These are phyloP conservation scores for Candida hungchunana DNA, from an alignment of 805 yeast species.

Conservation along the genomic window DNA sequence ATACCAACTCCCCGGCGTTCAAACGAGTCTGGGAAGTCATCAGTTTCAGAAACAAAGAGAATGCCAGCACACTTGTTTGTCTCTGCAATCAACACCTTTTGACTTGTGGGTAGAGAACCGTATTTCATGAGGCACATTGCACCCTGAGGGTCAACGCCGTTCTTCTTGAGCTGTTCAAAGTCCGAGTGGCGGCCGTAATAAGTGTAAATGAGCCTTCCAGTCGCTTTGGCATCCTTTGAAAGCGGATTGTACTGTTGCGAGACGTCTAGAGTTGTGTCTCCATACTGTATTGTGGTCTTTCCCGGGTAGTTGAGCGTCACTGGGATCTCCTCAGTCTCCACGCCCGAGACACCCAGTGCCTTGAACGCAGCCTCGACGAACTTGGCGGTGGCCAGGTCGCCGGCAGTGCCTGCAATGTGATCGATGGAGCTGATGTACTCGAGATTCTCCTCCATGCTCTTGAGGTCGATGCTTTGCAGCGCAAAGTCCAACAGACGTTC, in stretches of 20 bases:
- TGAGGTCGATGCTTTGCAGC: conserved; percentile 46
- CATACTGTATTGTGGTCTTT: conserved; percentile 22
- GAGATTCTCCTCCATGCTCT: conserved; percentile 27
- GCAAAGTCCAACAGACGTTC: conserved; percentile 46
- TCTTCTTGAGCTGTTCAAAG: conserved; percentile 36
- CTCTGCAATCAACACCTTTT: conserved; percentile 53
- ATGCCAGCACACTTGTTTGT: conserved; percentile 57
- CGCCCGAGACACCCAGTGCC: conserved; percentile 49
- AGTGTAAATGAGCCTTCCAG: conserved; percentile 54
- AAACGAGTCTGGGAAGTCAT: conserved; percentile 30
- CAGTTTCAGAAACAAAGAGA: conserved; percentile 49
- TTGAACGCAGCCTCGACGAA: conserved; percentile 58
- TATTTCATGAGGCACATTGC: conserved; percentile 58
- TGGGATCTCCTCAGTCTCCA: conserved; percentile 47
- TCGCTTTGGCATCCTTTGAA: conserved; percentile 52
- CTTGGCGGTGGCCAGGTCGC: conserved; percentile 68
- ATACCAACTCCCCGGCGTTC: conserved; percentile 48
- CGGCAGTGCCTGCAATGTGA: conserved; percentile 84
- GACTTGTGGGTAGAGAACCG: conserved; percentile 46
- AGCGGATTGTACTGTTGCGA: conserved; percentile 63
- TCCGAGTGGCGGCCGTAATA: conserved; percentile 64
- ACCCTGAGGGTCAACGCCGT: conserved; percentile 38
- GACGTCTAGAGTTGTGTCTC: conserved; percentile 26
- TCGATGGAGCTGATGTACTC: conserved; percentile 41
- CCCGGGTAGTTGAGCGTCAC: conserved; percentile 68